Evolutionary conservation across 176 grass and related monocot genomes (phyloP), one percentile per base, ranked within the genome.

Genomic region (Ananas comosus): DNA sequence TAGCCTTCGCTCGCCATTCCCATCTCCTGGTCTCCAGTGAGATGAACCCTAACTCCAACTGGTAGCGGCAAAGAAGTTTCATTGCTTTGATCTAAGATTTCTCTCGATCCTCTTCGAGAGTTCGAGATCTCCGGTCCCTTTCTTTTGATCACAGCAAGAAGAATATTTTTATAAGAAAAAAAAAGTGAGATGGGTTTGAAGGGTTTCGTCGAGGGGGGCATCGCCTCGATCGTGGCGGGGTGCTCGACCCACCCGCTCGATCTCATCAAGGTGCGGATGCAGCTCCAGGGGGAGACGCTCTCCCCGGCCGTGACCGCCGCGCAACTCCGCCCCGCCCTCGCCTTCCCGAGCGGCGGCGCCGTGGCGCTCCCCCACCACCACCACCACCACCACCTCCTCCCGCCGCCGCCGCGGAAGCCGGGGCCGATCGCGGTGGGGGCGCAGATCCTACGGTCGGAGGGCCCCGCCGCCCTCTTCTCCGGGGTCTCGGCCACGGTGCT

Each of bases 211-310:
- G 92, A 96, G 72, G 92, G 92, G 24, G 92, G 92, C 71, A 84
- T 91, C 63, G 92, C 92, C 16, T 96, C 92, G 12, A 79, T 96
- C 68, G 88, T 96, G 10, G 92, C 92, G 8, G 92, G 92, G 4
- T 96, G 92, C 78, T 91, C 88, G 3, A 96, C 92, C 24, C 92
- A 96, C 75, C 92, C 92, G 50, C 85, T 96, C 63, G 92, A 96
- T 79, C 85, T 96, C 3, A 80, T 96, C 73, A 96, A 96, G 78
- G 92, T 96, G 22, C 81, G 92, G 4, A 91, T 96, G 92, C 92
- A 96, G 80, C 85, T 96, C n/a, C 92, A 96, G 72, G 92, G 92
- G 0, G 92, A 96, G 53, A 4, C 77, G 1, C 29, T 71, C 5
- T 53, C 78, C 1, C 69, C 73, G 2, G 72, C 64, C 9, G 33